Evolutionary conservation across 345 rosid genomes (phyloP), one percentile per base, ranked within the genome.

Genomic region (Populus alba): DNA sequence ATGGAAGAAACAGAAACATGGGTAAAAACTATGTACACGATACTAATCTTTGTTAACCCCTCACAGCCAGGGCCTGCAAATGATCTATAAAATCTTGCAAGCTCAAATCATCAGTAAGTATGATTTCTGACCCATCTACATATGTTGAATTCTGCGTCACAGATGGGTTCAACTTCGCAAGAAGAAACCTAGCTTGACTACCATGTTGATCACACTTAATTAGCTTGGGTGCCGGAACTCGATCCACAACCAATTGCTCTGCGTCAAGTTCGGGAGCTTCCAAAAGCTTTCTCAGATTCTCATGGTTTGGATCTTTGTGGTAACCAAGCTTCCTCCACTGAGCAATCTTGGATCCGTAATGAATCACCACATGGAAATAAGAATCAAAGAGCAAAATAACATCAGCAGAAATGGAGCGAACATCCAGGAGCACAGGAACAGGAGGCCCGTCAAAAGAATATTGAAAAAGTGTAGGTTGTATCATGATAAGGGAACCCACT

Each of bases 381-480:
- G 99, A 92, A 83, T 96, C 99, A 16, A 94, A 96, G 29, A 96
- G 94, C 77, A 94, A 81, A 72, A 96, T 96, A 20, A 92, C 95
- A 68, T 94, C 97, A 0, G 97, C 79, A 1, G 88, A 84, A 55
- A 96, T 76, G 12, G 97, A 94, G 9, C 95, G 91, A 72, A 96
- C 86, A 67, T 96, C 99, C n/a, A 96, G 90, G 66, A 96, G 95
- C 77, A 92, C 98, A 0, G 99, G 98, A 81, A 94, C 84, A 0
- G 99, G 98, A 7, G 98, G 99, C 29, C 99, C 99, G 3, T 90
- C 95, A 35, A 94, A 96, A 18, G 98, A 94, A 81, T 92, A 96
- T 75, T 92, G 91, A 71, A 92, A 87, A 69, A 96, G 91, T 1
- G 99, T 91, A 8, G 99, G 98, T 79, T 94, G 99, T 85, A 94